A percentile compares a stretch with the other conserved stretches of the same genome.
Conservation (phyloP, 306 rosid species). For the Echinosophora koreensis region DNA sequence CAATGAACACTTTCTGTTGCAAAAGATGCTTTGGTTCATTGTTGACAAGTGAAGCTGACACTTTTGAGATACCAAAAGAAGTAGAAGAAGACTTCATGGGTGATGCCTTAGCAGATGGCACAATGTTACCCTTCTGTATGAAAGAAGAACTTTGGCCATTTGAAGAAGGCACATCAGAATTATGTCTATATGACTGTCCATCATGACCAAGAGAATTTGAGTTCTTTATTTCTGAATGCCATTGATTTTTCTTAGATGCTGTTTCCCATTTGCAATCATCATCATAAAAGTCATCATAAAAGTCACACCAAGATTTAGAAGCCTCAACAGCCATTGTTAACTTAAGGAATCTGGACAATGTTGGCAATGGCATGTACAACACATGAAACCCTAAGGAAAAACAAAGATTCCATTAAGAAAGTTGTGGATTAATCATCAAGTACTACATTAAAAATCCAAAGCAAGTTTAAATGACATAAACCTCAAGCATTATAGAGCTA, state of each 20-base stretch:
- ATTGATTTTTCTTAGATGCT: conserved; percentile 47
- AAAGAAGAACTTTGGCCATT: conserved; percentile 51
- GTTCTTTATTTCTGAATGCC: conserved; percentile 48
- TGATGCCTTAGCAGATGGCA: too few relatives aligned
- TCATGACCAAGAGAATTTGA: conserved; percentile 40
- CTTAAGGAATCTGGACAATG: conserved; percentile 1
- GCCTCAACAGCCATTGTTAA: conserved; percentile 58
- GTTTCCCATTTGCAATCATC: neutral
- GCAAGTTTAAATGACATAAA: too few relatives aligned
- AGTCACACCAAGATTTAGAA: conserved; percentile 3
- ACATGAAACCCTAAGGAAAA: conserved; percentile 42
- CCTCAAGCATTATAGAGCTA: too few relatives aligned
- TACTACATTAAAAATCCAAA: too few relatives aligned
- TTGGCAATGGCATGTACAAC: conserved; percentile 40
- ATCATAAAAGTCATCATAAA: too few relatives aligned
- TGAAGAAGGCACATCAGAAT: conserved; percentile 42
- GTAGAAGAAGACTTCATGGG: conserved; percentile 36
- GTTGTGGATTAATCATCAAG: too few relatives aligned
- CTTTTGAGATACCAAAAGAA: conserved; percentile 39
- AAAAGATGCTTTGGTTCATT: too few relatives aligned
- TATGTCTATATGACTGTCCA: conserved; percentile 45
- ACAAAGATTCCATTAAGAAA: conserved; percentile 21
- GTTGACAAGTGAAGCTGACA: neutral
- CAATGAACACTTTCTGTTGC: too few relatives aligned
- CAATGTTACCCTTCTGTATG: conserved; percentile 6